Evolutionary conservation across 495 filamentous ascomycete genomes (phyloP).

Genomic region (Lentithecium fluviatile): DNA sequence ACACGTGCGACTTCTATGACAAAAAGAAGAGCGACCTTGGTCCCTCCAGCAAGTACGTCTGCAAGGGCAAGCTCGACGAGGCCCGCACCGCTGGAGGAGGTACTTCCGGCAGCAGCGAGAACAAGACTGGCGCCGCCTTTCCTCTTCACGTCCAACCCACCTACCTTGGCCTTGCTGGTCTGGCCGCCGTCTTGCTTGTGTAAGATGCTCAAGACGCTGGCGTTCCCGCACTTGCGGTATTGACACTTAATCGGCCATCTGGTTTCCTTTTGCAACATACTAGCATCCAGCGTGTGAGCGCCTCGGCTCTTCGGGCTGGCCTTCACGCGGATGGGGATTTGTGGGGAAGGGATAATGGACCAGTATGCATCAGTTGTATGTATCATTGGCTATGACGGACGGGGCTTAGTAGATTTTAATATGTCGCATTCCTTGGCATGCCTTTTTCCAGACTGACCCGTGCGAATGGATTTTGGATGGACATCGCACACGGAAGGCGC

Average conservation of each 20-base stretch:
- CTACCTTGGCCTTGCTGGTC: conserved; percentile 38
- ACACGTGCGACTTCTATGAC: conserved; percentile 51
- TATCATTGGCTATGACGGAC: conserved; percentile 30
- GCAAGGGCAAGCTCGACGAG: conserved; percentile 40
- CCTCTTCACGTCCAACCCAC: conserved; percentile 35
- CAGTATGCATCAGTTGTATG: conserved; percentile 34
- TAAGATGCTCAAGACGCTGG: conserved; percentile 37
- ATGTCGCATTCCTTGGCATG: conserved; percentile 18
- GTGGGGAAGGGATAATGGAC: conserved; percentile 17
- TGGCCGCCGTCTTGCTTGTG: conserved; percentile 45
- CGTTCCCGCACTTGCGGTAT: conserved; percentile 36
- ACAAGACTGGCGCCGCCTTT: conserved; percentile 37
- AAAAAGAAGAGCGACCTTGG: conserved; percentile 44
- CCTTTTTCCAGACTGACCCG: conserved; percentile 20
- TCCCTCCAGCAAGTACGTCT: conserved; percentile 47
- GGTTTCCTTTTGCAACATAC: conserved; percentile 31
- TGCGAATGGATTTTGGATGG: conserved; percentile 14
- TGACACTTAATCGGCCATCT: conserved; percentile 39
- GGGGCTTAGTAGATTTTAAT: conserved; percentile 32
- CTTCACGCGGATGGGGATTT: conserved; percentile 15
- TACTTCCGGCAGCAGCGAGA: conserved; percentile 27
- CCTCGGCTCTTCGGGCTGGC: conserved; percentile 6
- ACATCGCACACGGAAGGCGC: conserved; percentile 20
- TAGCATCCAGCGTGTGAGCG: conserved; percentile 26
- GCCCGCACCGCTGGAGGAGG: conserved; percentile 34